phyloP scores from a whole-genome alignment of 768 basidiomycete species.

The Trametopsis cervina region DNA sequence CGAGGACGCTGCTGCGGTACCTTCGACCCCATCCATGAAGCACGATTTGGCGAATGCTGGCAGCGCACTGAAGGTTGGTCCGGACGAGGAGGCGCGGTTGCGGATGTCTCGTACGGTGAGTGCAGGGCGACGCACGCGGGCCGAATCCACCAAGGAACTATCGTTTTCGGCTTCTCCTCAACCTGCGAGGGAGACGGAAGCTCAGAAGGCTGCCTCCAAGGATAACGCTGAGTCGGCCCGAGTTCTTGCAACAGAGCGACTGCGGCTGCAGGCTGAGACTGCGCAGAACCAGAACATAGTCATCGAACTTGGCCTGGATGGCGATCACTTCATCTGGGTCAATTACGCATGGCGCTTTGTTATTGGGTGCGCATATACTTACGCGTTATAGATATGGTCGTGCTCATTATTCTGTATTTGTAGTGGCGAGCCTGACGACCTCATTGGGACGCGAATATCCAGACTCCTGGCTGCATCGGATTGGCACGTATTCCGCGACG shows the following conservation, averaged over 20 bases:
- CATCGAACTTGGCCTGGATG: conserved; percentile 89
- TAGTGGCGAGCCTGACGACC: conserved; percentile 78
- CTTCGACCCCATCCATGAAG: conserved; percentile 32
- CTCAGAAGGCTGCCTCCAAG: conserved; percentile 30
- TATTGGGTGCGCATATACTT: conserved; percentile 57
- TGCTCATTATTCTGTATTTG: conserved; percentile 5
- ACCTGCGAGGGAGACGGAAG: not conserved
- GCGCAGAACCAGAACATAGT: conserved; percentile 96
- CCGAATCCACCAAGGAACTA: conserved; percentile 42
- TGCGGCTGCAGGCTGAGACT: conserved; percentile 87
- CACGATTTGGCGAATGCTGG: conserved; percentile 32
- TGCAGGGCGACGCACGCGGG: conserved; percentile 48
- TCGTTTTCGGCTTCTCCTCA: conserved; percentile 15
- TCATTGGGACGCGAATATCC: conserved; percentile 77
- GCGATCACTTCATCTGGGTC: conserved; percentile 91
- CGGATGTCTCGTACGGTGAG: conserved; percentile 44
- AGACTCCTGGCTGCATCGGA: conserved; percentile 74
- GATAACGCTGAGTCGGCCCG: conserved; percentile 71
- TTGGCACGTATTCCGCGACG: conserved; percentile 77
- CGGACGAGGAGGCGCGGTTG: conserved; percentile 45
- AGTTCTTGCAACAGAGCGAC: conserved; percentile 80
- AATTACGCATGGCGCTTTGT: conserved; percentile 95
- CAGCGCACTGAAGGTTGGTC: conserved; percentile 35
- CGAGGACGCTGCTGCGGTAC: conserved; percentile 38
- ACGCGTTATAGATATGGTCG: not conserved